These are phyloP conservation scores for Alternaria hordeiaustralica DNA, from an alignment of 2,329 filamentous ascomycete genomes.

Conservation along the genomic window DNA sequence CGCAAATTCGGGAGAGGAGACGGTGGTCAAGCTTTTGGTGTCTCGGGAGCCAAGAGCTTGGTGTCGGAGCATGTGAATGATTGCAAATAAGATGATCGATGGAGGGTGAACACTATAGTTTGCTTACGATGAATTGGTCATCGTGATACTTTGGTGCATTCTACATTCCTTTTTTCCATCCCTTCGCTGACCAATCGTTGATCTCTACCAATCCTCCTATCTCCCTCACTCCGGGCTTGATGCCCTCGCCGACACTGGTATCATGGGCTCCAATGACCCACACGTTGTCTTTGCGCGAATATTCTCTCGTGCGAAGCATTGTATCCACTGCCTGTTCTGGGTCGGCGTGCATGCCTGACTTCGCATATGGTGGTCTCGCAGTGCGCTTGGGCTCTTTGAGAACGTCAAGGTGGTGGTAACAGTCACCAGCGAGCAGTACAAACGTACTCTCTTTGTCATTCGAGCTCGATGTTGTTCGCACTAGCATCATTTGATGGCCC, in stretches of 20 bases:
- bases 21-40: slow-evolving; percentile 27
- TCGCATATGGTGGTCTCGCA: slow-evolving; percentile 38
- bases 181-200: slow-evolving; percentile 32
- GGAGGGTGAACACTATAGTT: not conserved
- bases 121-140: not conserved
- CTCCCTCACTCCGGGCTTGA: slow-evolving; percentile 26
- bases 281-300: slow-evolving; percentile 30
- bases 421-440: slow-evolving; percentile 42
- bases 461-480: slow-evolving; percentile 24
- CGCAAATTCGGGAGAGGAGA: not conserved
- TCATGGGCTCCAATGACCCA: slow-evolving; percentile 45
- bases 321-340: slow-evolving; percentile 36
- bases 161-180: slow-evolving; percentile 32
- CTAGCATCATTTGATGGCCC: slow-evolving; percentile 57
- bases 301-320: slow-evolving; percentile 31
- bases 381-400: slow-evolving; percentile 36
- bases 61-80: not conserved
- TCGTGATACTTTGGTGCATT: not conserved
- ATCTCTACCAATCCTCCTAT: slow-evolving; percentile 34
- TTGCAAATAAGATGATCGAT: not conserved
- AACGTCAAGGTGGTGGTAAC: slow-evolving; percentile 39
- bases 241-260: slow-evolving; percentile 31
- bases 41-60: slow-evolving; percentile 28
- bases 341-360: slow-evolving; percentile 37
- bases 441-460: slow-evolving; percentile 25